phyloP scores from a whole-genome alignment of 345 rosid genomes.

The Turritis glabra region DNA sequence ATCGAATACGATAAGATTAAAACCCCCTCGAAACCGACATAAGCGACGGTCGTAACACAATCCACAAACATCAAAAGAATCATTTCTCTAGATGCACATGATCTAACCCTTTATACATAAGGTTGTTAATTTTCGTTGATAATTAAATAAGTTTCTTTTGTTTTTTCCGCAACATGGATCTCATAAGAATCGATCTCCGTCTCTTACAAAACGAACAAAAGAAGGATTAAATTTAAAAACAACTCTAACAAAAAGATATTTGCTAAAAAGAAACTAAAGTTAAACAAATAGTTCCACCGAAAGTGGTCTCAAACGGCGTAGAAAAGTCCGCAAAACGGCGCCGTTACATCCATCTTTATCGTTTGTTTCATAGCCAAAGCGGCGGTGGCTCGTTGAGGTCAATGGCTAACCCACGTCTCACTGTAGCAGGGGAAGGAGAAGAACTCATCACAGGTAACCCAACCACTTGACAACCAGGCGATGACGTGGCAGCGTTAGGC shows the following conservation, averaged over 20 bases:
- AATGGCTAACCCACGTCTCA: constrained; percentile 72
- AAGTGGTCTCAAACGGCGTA: constrained; percentile 8
- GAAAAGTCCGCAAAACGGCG: constrained; percentile 4
- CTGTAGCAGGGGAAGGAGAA: constrained; percentile 32
- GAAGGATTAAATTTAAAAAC: background rate
- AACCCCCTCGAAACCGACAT: constrained; percentile 36
- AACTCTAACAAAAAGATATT: background rate
- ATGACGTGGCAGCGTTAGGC: constrained; percentile 5
- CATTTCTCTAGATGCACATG: background rate
- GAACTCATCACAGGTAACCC: constrained; percentile 24
- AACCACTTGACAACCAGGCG: constrained; percentile 5
- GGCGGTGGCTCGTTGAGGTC: constrained; percentile 99
- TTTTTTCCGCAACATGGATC: constrained; percentile 18
- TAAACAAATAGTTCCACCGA: background rate
- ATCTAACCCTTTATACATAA: background rate
- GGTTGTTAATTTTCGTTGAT: background rate
- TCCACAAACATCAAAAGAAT: background rate
- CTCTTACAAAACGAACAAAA: constrained; percentile 25
- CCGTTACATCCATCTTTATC: background rate
- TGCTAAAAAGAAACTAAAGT: constrained; percentile 20
- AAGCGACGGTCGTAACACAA: constrained; percentile 30
- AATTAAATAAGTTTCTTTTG: background rate
- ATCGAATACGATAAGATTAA: constrained; percentile 15
- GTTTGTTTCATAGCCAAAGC: constrained; percentile 60
- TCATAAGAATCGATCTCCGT: constrained; percentile 11